Percentiles rank a stretch among this genome's conserved stretches.
phyloP scores from a whole-genome alignment of 2,329 filamentous ascomycete species.

The Pyrenophora graminea region DNA sequence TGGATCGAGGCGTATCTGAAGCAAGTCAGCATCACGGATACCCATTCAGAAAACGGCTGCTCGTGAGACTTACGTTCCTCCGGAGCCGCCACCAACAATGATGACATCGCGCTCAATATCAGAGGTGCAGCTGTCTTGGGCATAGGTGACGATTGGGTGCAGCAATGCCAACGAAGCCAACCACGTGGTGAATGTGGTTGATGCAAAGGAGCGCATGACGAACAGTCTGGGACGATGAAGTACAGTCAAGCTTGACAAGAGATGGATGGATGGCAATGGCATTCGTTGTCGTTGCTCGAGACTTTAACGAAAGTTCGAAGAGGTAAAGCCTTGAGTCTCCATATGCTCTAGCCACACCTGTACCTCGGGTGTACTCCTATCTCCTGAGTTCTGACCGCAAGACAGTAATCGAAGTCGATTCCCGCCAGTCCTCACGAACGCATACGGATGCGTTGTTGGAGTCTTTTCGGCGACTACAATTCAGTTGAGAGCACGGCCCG shows the following conservation, averaged over 20 bases:
- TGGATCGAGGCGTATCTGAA: slow-evolving; percentile 1
- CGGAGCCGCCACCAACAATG: slow-evolving; percentile 2
- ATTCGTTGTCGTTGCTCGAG: not conserved
- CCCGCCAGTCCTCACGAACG: not conserved
- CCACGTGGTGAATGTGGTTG: not conserved
- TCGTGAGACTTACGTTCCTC: slow-evolving; percentile 1
- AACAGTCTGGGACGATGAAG: not conserved
- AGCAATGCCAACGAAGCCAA: not conserved
- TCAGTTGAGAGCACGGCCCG: not conserved
- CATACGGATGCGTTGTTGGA: not conserved
- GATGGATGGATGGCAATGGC: not conserved
- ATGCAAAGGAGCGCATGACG: not conserved
- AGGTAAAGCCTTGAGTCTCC: not conserved
- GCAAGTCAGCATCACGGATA: not conserved
- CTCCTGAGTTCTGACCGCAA: not conserved
- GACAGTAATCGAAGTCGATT: not conserved
- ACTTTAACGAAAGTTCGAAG: not conserved
- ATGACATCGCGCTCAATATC: slow-evolving; percentile 3
- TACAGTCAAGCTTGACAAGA: not conserved
- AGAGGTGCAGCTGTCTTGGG: not conserved
- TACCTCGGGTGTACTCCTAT: not conserved
- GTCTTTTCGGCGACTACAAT: not conserved
- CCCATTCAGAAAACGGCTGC: not conserved
- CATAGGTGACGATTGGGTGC: not conserved
- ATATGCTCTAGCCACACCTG: not conserved